Conservation (phyloP, 441 rosid species). For the Caryocar brasiliense region DNA sequence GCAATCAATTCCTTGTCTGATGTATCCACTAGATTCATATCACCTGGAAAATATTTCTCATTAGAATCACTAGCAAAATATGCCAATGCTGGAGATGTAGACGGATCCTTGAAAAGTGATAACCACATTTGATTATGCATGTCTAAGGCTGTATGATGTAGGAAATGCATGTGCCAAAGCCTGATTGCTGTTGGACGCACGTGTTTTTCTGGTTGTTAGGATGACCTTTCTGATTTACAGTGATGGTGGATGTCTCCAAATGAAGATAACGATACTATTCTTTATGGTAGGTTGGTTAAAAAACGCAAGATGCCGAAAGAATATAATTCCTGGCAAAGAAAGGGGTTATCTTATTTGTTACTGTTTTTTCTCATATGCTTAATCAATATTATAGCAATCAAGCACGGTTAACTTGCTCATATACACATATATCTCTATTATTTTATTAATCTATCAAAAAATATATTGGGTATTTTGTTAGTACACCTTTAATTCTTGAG, state of each 20-base stretch:
- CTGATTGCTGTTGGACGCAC: conserved; percentile 3
- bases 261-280: too few species aligned
- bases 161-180: conserved; percentile 18
- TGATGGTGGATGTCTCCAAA: not conserved
- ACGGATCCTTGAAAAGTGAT: not conserved
- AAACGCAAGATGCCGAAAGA: too few species aligned
- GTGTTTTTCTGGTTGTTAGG: conserved; percentile 6
- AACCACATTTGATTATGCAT: not conserved
- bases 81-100: not conserved
- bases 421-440: too few species aligned
- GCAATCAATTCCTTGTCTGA: not conserved
- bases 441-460: too few species aligned
- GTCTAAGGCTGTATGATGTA: not conserved
- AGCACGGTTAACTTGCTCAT: too few species aligned
- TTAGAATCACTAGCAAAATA: not conserved
- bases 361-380: too few species aligned
- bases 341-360: too few species aligned
- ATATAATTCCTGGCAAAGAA: too few species aligned
- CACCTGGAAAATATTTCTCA: not conserved
- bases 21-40: not conserved
- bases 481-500: too few species aligned
- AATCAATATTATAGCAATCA: too few species aligned
- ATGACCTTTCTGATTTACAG: not conserved
- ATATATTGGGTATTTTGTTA: too few species aligned
- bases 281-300: too few species aligned